Base-by-base conservation (phyloP, 345 rosid genomes). In the Populus davidiana region DNA sequence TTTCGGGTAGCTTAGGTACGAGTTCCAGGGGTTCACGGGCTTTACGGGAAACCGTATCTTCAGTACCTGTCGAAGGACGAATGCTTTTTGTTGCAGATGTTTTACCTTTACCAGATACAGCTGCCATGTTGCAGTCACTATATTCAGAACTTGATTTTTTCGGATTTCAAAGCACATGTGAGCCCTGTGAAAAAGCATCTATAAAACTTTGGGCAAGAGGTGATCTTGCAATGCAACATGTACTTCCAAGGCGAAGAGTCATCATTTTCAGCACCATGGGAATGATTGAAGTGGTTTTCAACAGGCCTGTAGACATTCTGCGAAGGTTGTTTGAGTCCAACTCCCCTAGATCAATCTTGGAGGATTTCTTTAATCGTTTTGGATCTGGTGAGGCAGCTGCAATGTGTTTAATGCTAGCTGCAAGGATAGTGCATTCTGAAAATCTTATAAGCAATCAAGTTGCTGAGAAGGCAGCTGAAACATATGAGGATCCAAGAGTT, bases 301-400 rank as follows among this genome's bases (percentile, higher is more conserved):
- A 96, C 88, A 88, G 99, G 80, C 98, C 98, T 67, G 93, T 96
- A 52, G 99, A 96, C 84, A 90, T 96, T 77, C 80, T 96, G 79
- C 91, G 97, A 84, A 91, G 89, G 88, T 87, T 96, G 84, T 83
- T 96, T 63, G 98, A 96, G 82, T 88, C 94, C 78, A 93, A 86
- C 77, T 84, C 93, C 13, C 97, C 97, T 70, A 89, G 97, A 83
- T 81, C 96, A 75, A 87, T 91, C 75, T 77, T 96, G 79, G 98
- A 92, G 80, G 99, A 96, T 75, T 96, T 96, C 79, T 93, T 92
- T 81, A 93, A 89, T 75, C 97, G 98, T 61, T 96, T 89, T 87
- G 99, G 99, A 83, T 92, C 93, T 84, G 93, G 89, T 29, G 99
- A 96, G 90, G 98, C 99, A 74, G 99, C 99, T 87, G 93, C 97